Evolutionary conservation across 2,329 filamentous ascomycete species (phyloP).

Genomic region (Fusarium drepaniforme): DNA sequence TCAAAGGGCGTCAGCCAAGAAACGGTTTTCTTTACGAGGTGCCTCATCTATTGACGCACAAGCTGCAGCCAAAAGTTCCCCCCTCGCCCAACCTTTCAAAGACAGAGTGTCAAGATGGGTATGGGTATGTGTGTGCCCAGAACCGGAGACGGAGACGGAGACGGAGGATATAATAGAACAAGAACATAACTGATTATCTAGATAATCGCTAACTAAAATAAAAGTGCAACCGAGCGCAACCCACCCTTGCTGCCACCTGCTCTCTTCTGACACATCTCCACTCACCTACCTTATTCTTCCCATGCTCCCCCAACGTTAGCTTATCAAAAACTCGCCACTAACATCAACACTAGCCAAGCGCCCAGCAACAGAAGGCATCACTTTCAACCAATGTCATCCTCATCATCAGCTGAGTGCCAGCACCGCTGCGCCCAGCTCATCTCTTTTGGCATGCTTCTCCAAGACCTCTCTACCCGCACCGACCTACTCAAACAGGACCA

Average conservation of each 20-base stretch:
- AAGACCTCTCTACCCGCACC: constrained; percentile 48
- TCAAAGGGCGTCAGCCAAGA: not conserved
- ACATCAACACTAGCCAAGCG: constrained; percentile 16
- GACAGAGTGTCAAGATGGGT: not conserved
- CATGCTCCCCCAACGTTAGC: not conserved
- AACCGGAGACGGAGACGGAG: not conserved
- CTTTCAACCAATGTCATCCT: constrained; percentile 33
- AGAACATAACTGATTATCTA: constrained; percentile 18
- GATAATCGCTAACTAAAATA: constrained; percentile 18
- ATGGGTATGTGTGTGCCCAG: not conserved
- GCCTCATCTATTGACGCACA: not conserved
- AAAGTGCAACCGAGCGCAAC: not conserved
- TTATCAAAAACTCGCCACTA: constrained; percentile 26
- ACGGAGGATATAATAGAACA: not conserved
- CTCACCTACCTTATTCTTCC: constrained; percentile 18
- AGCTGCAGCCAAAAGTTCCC: not conserved
- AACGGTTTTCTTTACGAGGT: not conserved
- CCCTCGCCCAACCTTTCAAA: not conserved
- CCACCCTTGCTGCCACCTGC: not conserved
- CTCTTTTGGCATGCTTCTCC: constrained; percentile 52
- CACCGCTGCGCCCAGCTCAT: constrained; percentile 50
- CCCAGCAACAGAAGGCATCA: not conserved
- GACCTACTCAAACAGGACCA: constrained; percentile 29
- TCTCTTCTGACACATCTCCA: not conserved
- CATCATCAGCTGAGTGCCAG: constrained; percentile 44